Conservation (phyloP, 2,329 filamentous ascomycete genomes). For the Cytospora leucostoma region DNA sequence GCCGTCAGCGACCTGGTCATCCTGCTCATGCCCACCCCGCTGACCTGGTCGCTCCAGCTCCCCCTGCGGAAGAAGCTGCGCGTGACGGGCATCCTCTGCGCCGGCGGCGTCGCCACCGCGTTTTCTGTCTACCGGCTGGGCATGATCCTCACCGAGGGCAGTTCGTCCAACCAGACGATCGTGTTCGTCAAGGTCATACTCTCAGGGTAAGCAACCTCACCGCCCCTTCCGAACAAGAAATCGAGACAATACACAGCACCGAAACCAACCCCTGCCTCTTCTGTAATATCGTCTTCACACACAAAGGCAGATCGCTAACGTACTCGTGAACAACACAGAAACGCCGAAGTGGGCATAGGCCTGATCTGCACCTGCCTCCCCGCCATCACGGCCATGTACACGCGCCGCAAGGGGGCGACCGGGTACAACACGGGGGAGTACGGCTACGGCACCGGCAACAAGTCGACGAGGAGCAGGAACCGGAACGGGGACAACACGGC, state of each 20-base stretch:
- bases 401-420: conserved; percentile 16
- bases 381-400: conserved; percentile 32
- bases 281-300: neutral
- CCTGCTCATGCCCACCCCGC: conserved; percentile 18
- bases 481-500: neutral
- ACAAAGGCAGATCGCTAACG: neutral
- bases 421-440: conserved; percentile 11
- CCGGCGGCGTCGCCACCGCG: conserved; percentile 37
- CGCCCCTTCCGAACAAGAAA: no score
- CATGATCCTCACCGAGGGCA: conserved; percentile 32
- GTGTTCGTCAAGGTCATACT: conserved; percentile 35
- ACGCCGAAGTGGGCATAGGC: conserved; percentile 38
- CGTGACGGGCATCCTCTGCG: conserved; percentile 35
- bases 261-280: neutral
- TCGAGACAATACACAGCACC: neutral
- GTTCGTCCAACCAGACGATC: conserved; percentile 33
- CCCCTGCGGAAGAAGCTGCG: conserved; percentile 35
- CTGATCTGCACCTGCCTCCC: conserved; percentile 38
- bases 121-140: conserved; percentile 37
- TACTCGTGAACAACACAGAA: conserved; percentile 22
- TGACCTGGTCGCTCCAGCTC: conserved; percentile 38
- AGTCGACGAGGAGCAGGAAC: neutral
- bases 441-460: conserved; percentile 2
- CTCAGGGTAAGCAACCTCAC: conserved; percentile 28
- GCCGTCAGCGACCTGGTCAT: conserved; percentile 20